Evolutionary conservation across 2,329 filamentous ascomycete genomes (phyloP).

Genomic region (Neopestalotiopsis sp.): DNA sequence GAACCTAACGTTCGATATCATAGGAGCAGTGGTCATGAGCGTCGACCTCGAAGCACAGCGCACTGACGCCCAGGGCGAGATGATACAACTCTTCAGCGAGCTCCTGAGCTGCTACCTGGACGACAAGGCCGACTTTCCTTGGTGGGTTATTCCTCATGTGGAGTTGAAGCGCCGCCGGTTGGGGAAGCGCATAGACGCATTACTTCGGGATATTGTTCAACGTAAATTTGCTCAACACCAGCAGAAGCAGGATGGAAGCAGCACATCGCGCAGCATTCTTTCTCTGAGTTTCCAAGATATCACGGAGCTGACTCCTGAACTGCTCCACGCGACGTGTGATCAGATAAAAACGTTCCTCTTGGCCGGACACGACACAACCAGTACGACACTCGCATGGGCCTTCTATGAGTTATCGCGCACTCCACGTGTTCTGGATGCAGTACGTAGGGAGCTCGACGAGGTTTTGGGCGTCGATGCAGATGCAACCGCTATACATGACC

Average conservation of each 20-base stretch:
- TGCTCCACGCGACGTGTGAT: too few relatives aligned
- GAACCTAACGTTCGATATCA: slow-evolving; percentile 47
- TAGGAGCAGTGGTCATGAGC: slow-evolving; percentile 42
- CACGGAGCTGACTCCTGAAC: too few relatives aligned
- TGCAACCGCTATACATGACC: not conserved
- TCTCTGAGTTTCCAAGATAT: too few relatives aligned
- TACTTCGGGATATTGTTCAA: too few relatives aligned
- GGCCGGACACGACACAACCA: not conserved
- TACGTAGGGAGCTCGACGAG: not conserved
- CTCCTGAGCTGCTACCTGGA: slow-evolving; percentile 32
- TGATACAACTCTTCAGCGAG: slow-evolving; percentile 36
- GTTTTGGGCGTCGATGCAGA: not conserved
- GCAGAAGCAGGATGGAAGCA: too few relatives aligned
- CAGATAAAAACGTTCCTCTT: too few relatives aligned
- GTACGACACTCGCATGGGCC: not conserved
- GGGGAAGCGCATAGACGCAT: slow-evolving; percentile 27
- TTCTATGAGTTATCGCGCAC: not conserved
- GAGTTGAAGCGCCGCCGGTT: slow-evolving; percentile 21
- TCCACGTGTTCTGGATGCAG: not conserved
- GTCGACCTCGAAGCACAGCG: slow-evolving; percentile 40
- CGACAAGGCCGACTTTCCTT: slow-evolving; percentile 26
- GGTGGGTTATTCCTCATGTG: slow-evolving; percentile 26
- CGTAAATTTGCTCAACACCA: too few relatives aligned
- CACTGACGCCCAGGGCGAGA: slow-evolving; percentile 32
- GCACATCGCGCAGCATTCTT: too few relatives aligned